Evolutionary conservation across 1,139 yeast genomes (phyloP).

Genomic region (Suhomyces guaymorum): DNA sequence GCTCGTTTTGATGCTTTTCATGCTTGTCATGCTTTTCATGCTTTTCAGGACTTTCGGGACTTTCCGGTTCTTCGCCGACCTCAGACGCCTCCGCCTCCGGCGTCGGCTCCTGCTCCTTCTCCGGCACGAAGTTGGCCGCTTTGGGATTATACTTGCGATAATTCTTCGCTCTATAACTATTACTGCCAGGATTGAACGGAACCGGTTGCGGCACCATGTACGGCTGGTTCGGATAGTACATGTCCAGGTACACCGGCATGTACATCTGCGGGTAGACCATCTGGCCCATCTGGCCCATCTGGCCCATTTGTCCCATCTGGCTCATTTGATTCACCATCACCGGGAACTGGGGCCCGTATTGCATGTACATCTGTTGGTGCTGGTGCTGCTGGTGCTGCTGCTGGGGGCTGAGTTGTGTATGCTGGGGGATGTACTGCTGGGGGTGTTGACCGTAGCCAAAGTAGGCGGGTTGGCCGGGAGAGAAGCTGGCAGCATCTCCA

Average conservation of each 20-base stretch:
- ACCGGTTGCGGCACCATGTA: slow-evolving; percentile 19
- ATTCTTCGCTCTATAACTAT: slow-evolving; percentile 11
- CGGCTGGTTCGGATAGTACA: slow-evolving; percentile 19
- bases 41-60: too few species aligned
- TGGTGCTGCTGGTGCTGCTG: slow-evolving; percentile 18
- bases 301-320: too few species aligned
- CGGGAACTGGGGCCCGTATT: slow-evolving; percentile 17
- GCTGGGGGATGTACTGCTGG: slow-evolving; percentile 23
- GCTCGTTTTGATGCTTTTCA: too few species aligned
- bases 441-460: slow-evolving; percentile 18
- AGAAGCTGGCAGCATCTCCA: slow-evolving; percentile 45
- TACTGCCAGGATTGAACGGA: slow-evolving; percentile 13
- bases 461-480: slow-evolving; percentile 30
- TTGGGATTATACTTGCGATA: slow-evolving; percentile 12
- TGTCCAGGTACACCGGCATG: slow-evolving; percentile 20
- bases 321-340: slow-evolving; percentile 18
- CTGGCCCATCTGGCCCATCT: too few species aligned
- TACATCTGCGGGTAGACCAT: too few species aligned
- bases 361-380: slow-evolving; percentile 20
- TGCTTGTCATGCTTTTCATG: too few species aligned
- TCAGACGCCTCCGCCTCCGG: slow-evolving; percentile 8
- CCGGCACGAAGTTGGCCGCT: slow-evolving; percentile 10
- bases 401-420: slow-evolving; percentile 22
- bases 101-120: slow-evolving; percentile 4
- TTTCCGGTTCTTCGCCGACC: too few species aligned